A percentile compares a stretch with the other conserved stretches of the same genome.
Evolutionary conservation across 225 moss, liverwort and hornwort genomes (phyloP).

Genomic region (Marchantia polymorpha): DNA sequence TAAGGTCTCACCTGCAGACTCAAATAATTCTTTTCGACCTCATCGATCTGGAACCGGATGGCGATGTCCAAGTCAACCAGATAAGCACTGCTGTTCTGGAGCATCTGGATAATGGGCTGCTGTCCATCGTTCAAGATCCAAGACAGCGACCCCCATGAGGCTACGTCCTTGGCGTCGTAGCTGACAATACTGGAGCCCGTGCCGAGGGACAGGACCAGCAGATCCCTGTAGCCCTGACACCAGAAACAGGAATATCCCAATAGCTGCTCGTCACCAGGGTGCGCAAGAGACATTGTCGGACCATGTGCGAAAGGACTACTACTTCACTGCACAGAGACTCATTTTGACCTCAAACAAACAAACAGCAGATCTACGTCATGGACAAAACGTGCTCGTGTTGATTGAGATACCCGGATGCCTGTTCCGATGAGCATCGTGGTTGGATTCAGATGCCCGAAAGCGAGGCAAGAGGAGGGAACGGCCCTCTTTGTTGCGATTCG

Average conservation of each 20-base stretch:
- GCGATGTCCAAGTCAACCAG: conserved; percentile 66
- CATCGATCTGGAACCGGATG: conserved; percentile 55
- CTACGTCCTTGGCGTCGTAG: conserved; percentile 53
- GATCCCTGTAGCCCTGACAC: conserved; percentile 54
- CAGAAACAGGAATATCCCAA: background rate
- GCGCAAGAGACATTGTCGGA: too few species aligned
- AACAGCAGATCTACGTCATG: too few species aligned
- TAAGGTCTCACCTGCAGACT: conserved; percentile 44
- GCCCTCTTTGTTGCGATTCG: background rate
- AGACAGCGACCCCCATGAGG: conserved; percentile 47
- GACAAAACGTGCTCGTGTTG: too few species aligned
- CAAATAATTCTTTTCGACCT: conserved; percentile 51
- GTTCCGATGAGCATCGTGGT: too few species aligned
- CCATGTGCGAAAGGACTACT: too few species aligned
- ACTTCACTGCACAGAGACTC: too few species aligned
- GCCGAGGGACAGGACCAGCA: conserved; percentile 63
- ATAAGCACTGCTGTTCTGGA: conserved; percentile 59
- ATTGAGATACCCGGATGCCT: too few species aligned
- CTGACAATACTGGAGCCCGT: conserved; percentile 57
- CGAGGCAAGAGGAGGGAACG: background rate
- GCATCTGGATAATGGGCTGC: conserved; percentile 61
- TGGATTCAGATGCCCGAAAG: background rate
- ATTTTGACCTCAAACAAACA: too few species aligned
- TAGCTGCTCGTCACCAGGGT: background rate
- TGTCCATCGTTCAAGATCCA: conserved; percentile 65